These are phyloP conservation scores for Botryotinia calthae DNA, from an alignment of 2,329 filamentous ascomycete genomes.

Conservation along the genomic window DNA sequence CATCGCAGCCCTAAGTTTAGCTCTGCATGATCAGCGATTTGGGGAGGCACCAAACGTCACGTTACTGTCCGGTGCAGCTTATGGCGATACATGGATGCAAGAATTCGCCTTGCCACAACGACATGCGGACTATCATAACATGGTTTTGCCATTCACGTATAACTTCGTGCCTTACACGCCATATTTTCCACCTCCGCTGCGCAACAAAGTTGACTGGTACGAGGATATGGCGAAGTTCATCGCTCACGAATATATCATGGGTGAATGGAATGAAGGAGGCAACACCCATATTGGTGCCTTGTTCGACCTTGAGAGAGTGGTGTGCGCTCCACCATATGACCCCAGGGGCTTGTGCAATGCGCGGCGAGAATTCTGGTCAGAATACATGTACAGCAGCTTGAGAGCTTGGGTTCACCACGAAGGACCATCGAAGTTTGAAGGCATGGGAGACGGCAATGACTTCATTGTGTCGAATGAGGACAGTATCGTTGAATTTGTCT, in stretches of 20 bases:
- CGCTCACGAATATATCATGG: neutral
- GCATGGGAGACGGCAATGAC: neutral
- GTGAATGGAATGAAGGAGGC: neutral
- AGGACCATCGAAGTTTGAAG: neutral
- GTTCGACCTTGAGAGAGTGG: neutral
- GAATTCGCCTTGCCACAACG: neutral
- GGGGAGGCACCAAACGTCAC: too few species aligned
- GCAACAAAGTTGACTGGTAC: neutral
- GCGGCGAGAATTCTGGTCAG: neutral
- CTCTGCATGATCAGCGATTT: too few species aligned
- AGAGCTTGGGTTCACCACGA: neutral
- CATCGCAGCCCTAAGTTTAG: neutral
- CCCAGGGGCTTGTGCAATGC: neutral
- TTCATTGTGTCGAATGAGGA: neutral
- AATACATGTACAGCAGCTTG: neutral
- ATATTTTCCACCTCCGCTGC: neutral
- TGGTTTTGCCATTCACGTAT: neutral
- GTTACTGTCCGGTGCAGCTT: neutral
- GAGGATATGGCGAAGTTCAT: neutral
- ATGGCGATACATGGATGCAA: neutral
- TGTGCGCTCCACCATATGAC: neutral
- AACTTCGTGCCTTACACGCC: neutral
- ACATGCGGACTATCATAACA: neutral
- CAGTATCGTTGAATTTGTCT: neutral
- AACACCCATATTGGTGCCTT: neutral